A percentile compares a stretch with the other conserved stretches of the same genome.
Conservation (phyloP, 257 asterid genomes). For the Misopates orontium region DNA sequence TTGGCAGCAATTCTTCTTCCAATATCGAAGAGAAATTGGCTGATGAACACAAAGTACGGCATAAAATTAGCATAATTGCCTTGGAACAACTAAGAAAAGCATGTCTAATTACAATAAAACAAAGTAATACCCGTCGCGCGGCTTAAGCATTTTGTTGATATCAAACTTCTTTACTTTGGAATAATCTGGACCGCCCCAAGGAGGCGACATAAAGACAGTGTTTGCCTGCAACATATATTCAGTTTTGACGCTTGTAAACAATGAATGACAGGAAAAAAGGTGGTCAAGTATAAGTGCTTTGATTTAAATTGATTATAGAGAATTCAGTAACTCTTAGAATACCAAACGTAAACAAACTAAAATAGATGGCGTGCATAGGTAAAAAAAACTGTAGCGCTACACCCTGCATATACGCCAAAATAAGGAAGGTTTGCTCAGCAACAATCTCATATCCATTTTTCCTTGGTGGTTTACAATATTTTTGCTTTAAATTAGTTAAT, state of each 20-base stretch:
- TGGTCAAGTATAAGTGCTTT: background rate
- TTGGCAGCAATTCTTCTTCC: constrained; percentile 62
- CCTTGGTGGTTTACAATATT: no score
- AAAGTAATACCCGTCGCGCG: constrained; percentile 72
- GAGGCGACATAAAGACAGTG: constrained; percentile 85
- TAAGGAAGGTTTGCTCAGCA: no score
- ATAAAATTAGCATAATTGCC: constrained; percentile 18
- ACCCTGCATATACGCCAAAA: no score
- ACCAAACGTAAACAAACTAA: background rate
- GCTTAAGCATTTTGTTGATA: constrained; percentile 78
- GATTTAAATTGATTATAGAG: background rate
- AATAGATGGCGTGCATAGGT: no score
- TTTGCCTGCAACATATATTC: constrained; percentile 58
- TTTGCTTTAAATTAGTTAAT: no score
- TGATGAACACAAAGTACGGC: constrained; percentile 28
- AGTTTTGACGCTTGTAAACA: background rate
- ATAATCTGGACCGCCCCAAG: constrained; percentile 99
- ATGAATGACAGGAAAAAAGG: background rate
- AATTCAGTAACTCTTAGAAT: background rate
- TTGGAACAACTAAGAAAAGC: background rate
- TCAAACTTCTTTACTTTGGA: constrained; percentile 67
- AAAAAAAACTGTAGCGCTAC: no score
- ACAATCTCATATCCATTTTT: no score
- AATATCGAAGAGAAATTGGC: constrained; percentile 57
- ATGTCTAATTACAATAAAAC: constrained; percentile 16